Percentiles rank a stretch among this genome's conserved stretches.
Conservation (phyloP, 352 stramenopile genomes). For the Phytopythium kandeliae region DNA sequence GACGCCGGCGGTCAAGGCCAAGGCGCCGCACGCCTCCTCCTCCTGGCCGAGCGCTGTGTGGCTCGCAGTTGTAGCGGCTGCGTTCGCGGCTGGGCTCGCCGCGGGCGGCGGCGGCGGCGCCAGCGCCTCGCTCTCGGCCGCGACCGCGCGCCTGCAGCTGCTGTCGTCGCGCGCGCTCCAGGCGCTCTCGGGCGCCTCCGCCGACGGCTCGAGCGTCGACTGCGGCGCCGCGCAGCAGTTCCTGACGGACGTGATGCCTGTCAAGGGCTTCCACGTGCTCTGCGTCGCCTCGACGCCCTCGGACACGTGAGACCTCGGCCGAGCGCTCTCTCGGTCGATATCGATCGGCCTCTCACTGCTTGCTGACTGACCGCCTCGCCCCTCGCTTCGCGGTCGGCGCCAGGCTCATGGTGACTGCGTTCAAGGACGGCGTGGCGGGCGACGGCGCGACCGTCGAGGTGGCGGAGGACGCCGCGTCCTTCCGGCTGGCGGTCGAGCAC, state of each 20-base stretch:
- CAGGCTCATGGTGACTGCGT: slow-evolving; percentile 43
- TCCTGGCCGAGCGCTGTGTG: slow-evolving; percentile 6
- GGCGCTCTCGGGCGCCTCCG: slow-evolving; percentile 6
- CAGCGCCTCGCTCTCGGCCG: neutral
- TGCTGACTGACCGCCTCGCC: too few species aligned
- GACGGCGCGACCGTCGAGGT: slow-evolving; percentile 15
- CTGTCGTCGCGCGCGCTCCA: slow-evolving; percentile 13
- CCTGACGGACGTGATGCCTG: slow-evolving; percentile 45
- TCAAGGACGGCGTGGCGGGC: slow-evolving; percentile 48
- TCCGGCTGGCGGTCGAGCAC: slow-evolving; percentile 30
- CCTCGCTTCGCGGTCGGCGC: too few species aligned
- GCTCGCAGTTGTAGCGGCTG: slow-evolving; percentile 11
- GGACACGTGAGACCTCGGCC: too few species aligned
- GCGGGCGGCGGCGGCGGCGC: slow-evolving; percentile 3
- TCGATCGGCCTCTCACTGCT: too few species aligned
- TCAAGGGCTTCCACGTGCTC: slow-evolving; percentile 72
- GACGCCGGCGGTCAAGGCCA: neutral
- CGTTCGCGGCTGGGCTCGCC: slow-evolving; percentile 8
- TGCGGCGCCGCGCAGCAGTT: slow-evolving; percentile 31
- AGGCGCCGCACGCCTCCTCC: neutral
- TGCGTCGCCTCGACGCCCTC: slow-evolving; percentile 39
- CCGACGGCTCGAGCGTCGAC: slow-evolving; percentile 15
- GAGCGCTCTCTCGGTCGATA: too few species aligned
- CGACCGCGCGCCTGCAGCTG: slow-evolving; percentile 5
- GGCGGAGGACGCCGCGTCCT: slow-evolving; percentile 23